phyloP scores from a whole-genome alignment of 176 grass and related monocot genomes.

The Triticum urartu region DNA sequence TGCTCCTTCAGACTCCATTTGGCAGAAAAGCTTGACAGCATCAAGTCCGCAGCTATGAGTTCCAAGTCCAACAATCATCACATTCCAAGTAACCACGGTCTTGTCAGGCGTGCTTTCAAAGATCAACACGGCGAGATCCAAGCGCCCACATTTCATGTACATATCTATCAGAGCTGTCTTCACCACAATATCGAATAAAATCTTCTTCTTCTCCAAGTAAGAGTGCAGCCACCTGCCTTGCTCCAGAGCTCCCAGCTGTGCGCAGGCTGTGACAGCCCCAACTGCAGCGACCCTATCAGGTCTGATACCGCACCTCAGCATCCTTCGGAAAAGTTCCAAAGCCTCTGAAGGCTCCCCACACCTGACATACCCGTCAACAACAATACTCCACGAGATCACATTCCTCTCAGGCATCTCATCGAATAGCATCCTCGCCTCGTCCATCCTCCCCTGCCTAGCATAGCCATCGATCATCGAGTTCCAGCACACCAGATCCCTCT shows the following conservation, averaged over 20 bases:
- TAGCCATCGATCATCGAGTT: conserved; percentile 76
- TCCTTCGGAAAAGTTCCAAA: conserved; percentile 49
- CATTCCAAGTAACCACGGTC: conserved; percentile 74
- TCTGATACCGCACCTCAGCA: conserved; percentile 43
- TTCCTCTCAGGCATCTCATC: conserved; percentile 61
- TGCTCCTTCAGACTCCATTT: conserved; percentile 48
- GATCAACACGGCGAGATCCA: conserved; percentile 45
- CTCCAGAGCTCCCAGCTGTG: conserved; percentile 64
- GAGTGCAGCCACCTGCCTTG: conserved; percentile 79
- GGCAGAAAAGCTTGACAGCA: conserved; percentile 46
- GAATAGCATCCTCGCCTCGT: conserved; percentile 37
- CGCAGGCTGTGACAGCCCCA: conserved; percentile 56
- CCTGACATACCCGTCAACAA: conserved; percentile 53
- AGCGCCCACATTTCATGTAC: conserved; percentile 67
- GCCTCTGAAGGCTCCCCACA: conserved; percentile 48
- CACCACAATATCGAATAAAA: conserved; percentile 53
- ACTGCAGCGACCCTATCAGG: conserved; percentile 53
- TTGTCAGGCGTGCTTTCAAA: conserved; percentile 50
- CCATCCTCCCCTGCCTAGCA: conserved; percentile 49
- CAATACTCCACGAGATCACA: conserved; percentile 63
- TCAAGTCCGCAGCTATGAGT: conserved; percentile 46
- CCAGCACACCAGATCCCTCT: conserved; percentile 63
- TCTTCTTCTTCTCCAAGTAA: conserved; percentile 66
- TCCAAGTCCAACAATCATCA: conserved; percentile 65
- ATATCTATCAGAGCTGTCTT: conserved; percentile 65